Conservation (phyloP, 2,329 filamentous ascomycete species). For the Aspergillus ochraceus region DNA sequence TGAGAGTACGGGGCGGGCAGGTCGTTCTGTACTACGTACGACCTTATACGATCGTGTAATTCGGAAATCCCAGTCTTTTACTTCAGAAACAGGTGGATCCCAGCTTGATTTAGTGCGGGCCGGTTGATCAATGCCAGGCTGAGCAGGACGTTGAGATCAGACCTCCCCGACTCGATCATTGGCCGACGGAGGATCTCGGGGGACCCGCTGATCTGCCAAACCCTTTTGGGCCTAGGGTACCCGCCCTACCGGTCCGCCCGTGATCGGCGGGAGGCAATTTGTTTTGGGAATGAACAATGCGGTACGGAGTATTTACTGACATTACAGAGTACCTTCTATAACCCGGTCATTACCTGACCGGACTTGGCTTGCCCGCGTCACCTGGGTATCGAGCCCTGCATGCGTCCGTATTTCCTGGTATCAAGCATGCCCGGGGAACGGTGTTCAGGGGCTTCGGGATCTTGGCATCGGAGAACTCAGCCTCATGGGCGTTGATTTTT, state of each 20-base stretch:
- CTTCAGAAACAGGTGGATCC: conserved; percentile 5
- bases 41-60: not conserved
- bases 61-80: not conserved
- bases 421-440: not conserved
- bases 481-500: not conserved
- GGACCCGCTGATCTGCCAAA: conserved; percentile 10
- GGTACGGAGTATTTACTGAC: too few species aligned
- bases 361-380: not conserved
- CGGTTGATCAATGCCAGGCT: conserved; percentile 10
- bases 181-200: conserved; percentile 22
- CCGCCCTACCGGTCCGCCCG: conserved; percentile 22
- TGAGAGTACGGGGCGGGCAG: not conserved
- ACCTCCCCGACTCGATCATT: conserved; percentile 7
- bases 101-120: conserved; percentile 6
- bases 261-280: conserved; percentile 15
- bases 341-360: not conserved
- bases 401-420: not conserved
- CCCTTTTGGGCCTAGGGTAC: conserved; percentile 16
- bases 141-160: conserved; percentile 18
- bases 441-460: conserved; percentile 1
- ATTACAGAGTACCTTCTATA: too few species aligned
- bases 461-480: not conserved
- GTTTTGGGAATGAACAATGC: too few species aligned
- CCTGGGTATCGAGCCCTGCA: not conserved
- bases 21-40: not conserved